Evolutionary conservation across 2,329 filamentous ascomycete genomes (phyloP), one percentile per base, ranked within the genome.

Genomic region (Neoascochyta sp.): DNA sequence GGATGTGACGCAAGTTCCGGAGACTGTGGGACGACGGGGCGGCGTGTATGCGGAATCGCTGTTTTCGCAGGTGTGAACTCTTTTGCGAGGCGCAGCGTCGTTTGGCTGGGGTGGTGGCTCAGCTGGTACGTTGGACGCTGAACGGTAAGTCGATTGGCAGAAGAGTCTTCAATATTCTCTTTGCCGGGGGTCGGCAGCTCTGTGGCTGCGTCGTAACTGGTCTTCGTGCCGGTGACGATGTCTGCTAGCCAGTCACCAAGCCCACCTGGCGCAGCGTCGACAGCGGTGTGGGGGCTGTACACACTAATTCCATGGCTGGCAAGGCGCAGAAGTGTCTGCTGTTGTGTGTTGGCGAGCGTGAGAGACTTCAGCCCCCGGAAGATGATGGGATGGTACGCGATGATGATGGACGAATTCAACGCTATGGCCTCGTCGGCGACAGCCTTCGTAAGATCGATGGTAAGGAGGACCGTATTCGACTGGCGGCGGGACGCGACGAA

Each of bases 361-460:
- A 98, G 70, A 43, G 86, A 83, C 66, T 95, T 98, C 47, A 98
- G 74, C 30, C 85, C 85, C 27, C 85, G 80, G 71, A 98, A 98
- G 58, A 98, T 96, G 60, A 96, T 92, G 13, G 92, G 92, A 65
- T 98, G 92, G 63, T 98, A 98, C 53, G 87, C 83, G 34, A 98
- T 74, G 30, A 98, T 78, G 39, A 94, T 78, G 6, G 83, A 86
- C 40, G 80, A 85, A 21, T 78, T 76, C 36, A 83, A 75, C 18
- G 73, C 66, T 39, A 98, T 87, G 28, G 92, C 92, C 65, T 98
- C 92, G 39, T 93, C 81, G 13, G 86, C 89, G 16, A 98, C 92
- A 9, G 80, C 80, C 46, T 80, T 83, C 3, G 90, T 96, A 41
- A 98, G 75, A 63, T 98, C 92, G 50, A 95, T 87, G 5, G 92